Evolutionary conservation across 2,329 filamentous ascomycete genomes (phyloP), one percentile per base, ranked within the genome.

Genomic region (Fusarium keratoplasticum): DNA sequence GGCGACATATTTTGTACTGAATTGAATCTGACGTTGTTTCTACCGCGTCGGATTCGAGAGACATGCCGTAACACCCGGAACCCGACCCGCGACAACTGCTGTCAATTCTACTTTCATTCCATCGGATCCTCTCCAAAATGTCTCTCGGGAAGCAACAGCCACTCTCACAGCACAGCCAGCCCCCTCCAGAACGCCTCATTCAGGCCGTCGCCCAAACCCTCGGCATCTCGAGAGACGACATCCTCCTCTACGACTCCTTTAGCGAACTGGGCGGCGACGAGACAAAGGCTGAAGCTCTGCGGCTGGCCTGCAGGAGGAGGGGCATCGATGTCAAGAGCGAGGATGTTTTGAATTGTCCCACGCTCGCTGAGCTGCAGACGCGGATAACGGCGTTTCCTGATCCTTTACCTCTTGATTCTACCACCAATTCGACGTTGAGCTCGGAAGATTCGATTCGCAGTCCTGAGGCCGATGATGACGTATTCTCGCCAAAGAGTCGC

Each of bases 311-410:
- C 36, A 60, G 62, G 66, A 73, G 61, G 31, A 70, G 67, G 40
- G 76, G 75, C 14, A 76, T 81, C n/a, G 83, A 83, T 31, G 76
- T 85, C 5, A 80, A 78, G 40, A 79, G 81, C 3, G 79, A 81
- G 57, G 86, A 87, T 64, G 84, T 86, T 57, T 78, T 86, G 63
- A 80, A 78, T 42, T 86, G 84, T 76, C 80, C 80, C 58, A 87
- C 82, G 5, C 77, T 87, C 44, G 82, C 85, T 61, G 86, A 87
- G 72, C 78, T 87, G 25, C 84, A 87, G 76, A 84, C 83, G 2
- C 81, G 82, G 69, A 78, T 85, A 29, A 79, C 67, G 5, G 61
- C 75, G 2, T 65, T 67, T 38, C 63, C 64, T 11, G 61, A 70
- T 1, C 36, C 13, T 5, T 31, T 50, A 3, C 38, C 60, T 9